These are phyloP conservation scores for Colletotrichum euphorbiae DNA, from an alignment of 2,329 filamentous ascomycete genomes.

Conservation along the genomic window DNA sequence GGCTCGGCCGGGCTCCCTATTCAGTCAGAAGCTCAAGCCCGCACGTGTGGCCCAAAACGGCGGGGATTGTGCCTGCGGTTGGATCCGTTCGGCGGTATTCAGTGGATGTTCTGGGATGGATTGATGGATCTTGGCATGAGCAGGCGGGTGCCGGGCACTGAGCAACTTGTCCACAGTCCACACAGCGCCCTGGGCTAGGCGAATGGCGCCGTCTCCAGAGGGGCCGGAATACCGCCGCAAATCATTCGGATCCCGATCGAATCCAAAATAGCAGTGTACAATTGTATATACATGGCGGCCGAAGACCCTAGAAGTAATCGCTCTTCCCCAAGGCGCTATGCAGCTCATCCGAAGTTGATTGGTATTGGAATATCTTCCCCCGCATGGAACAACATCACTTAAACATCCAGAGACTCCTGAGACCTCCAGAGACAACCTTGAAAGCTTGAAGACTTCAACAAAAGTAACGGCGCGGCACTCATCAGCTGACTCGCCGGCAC, in stretches of 20 bases:
- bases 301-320: too few species aligned
- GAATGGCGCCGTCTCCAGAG: conserved; percentile 32
- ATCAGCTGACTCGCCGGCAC: not conserved
- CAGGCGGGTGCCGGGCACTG: conserved; percentile 32
- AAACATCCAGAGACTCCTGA: not conserved
- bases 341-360: conserved; percentile 35
- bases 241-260: conserved; percentile 9
- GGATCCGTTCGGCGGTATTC: conserved; percentile 32
- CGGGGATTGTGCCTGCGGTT: conserved; percentile 35
- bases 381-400: conserved; percentile 24
- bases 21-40: conserved; percentile 16
- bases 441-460: not conserved
- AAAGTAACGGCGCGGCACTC: not conserved
- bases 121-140: conserved; percentile 29
- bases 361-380: conserved; percentile 26
- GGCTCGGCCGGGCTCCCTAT: conserved; percentile 15
- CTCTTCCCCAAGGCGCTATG: conserved; percentile 11
- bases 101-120: conserved; percentile 9
- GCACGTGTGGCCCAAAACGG: conserved; percentile 22
- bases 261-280: conserved; percentile 34
- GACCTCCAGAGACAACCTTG: not conserved
- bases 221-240: conserved; percentile 37
- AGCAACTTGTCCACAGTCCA: conserved; percentile 12
- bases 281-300: too few species aligned
- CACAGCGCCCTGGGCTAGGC: conserved; percentile 13